These are phyloP conservation scores for Candida insectalens DNA, from an alignment of 805 yeast species.

Conservation along the genomic window DNA sequence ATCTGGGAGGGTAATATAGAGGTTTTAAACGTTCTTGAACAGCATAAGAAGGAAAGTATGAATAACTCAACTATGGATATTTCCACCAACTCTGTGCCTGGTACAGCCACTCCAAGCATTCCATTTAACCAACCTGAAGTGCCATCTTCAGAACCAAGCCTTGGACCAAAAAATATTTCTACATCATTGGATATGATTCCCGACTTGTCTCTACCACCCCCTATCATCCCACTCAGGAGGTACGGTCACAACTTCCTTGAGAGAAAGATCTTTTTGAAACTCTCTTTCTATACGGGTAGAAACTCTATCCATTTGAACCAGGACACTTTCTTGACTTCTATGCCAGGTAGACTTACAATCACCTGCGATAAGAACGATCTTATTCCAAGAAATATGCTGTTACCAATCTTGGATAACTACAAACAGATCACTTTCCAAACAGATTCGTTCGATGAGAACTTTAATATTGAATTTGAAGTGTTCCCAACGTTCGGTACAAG, in stretches of 20 bases:
- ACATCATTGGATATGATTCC: constrained; percentile 63
- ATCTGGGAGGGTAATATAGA: constrained; percentile 88
- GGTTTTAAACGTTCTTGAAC: constrained; percentile 59
- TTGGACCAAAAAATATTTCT: neutral
- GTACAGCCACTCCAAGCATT: too few relatives aligned
- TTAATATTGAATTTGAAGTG: constrained; percentile 76
- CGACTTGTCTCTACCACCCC: constrained; percentile 88
- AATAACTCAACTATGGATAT: neutral
- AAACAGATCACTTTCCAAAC: constrained; percentile 72
- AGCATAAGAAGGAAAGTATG: constrained; percentile 2
- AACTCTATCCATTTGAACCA: constrained; percentile 35
- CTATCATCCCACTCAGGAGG: constrained; percentile 84
- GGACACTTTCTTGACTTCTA: constrained; percentile 34
- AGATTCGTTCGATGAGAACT: constrained; percentile 55
- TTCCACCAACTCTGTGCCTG: neutral
- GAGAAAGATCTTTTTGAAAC: constrained; percentile 75
- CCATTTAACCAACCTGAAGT: too few relatives aligned
- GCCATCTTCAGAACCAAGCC: constrained; percentile 1
- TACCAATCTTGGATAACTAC: constrained; percentile 66
- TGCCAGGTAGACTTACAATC: constrained; percentile 78
- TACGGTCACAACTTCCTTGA: constrained; percentile 96
- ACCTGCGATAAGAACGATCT: constrained; percentile 69
- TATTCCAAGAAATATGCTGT: constrained; percentile 76
- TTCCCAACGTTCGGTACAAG: constrained; percentile 94
- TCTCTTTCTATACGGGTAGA: constrained; percentile 47